These are phyloP conservation scores for Aspergillus hancockii DNA, from an alignment of 495 filamentous ascomycete genomes.

Conservation along the genomic window DNA sequence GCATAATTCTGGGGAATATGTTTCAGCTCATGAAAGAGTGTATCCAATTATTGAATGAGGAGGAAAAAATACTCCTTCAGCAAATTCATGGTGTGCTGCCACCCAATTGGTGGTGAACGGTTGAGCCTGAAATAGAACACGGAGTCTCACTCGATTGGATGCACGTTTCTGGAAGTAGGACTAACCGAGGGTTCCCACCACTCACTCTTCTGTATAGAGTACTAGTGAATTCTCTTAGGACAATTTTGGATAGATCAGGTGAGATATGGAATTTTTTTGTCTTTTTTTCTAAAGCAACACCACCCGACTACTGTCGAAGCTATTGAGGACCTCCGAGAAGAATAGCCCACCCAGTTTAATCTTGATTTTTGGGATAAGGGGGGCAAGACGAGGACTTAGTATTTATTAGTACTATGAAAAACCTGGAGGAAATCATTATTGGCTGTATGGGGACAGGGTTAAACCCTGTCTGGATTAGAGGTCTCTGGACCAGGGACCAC, in stretches of 20 bases:
- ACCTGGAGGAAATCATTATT: background rate
- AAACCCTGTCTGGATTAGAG: background rate
- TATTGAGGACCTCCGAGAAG: background rate
- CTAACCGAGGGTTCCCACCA: background rate
- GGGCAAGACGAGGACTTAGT: background rate
- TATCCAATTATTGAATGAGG: background rate
- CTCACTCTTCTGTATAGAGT: background rate
- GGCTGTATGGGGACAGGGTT: background rate
- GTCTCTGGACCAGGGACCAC: background rate
- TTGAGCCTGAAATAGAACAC: conserved; percentile 2
- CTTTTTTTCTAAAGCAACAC: background rate
- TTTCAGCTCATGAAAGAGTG: background rate
- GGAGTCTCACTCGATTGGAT: background rate
- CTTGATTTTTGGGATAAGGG: background rate
- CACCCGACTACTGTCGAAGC: background rate
- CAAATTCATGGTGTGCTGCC: background rate
- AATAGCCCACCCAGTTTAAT: background rate
- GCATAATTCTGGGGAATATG: conserved; percentile 1
- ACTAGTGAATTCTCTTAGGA: background rate
- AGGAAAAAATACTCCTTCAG: background rate
- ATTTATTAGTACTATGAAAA: background rate
- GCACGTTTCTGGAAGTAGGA: background rate
- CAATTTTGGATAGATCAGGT: background rate
- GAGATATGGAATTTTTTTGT: background rate
- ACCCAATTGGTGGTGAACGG: background rate